Evolutionary conservation across 495 filamentous ascomycete genomes (phyloP), one percentile per base, ranked within the genome.

Genomic region (Penicillium pancosmium): DNA sequence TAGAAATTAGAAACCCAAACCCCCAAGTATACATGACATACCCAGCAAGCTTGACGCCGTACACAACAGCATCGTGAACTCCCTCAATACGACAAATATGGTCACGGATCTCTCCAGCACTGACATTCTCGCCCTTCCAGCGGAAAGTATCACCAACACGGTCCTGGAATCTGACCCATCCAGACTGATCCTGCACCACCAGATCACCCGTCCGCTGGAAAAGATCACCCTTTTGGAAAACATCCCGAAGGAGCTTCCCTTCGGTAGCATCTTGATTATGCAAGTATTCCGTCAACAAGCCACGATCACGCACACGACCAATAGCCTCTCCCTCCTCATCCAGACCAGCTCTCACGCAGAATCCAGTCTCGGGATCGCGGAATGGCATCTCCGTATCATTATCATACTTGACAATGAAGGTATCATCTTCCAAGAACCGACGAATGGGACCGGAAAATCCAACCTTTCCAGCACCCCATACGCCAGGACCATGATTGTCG

Each of bases 101-200:
- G 60, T 80, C 79, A 31, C 78, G 64, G 18, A 86, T 84, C 57
- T 91, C 86, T 19, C 88, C 86, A 0, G 93, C 94, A 9, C 86
- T 89, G 1, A 96, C 91, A 60, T 97, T 98, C 75, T 98, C 93
- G 18, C 84, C 85, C 75, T 96, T 96, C 93, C 93, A 97, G 27
- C 93, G 86, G 76, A 92, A 97, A 0, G 93, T 97, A 68, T 98
- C 93, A 50, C 93, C 93, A 51, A 97, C 90, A 2, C 92, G 90
- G 69, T 98, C 93, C 55, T 85, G 82, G 73, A 98, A 98, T 65
- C 79, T 92, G 58, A 88, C 80, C 52, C 88, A 80, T 0, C 91
- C 90, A 54, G 93, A 85, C 0, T 58, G 27, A 59, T 91, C 89
- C 60, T 80, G 81, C 18, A 86, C 80, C n/a, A 97, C 72, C 0